phyloP scores from a whole-genome alignment of 257 asterid species.

The Penstemon eatonii region DNA sequence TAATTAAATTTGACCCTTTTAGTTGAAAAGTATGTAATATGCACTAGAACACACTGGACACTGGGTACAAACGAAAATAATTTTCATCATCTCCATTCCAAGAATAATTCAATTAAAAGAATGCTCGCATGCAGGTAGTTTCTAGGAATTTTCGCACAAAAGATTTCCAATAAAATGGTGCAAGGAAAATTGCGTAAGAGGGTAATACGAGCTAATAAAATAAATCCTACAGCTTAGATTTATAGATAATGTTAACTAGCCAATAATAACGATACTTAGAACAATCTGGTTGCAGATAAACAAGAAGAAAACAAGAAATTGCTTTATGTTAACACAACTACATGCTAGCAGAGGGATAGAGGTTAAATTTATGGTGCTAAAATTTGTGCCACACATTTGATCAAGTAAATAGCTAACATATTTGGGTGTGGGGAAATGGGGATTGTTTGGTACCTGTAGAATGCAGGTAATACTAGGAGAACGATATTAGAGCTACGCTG shows the following conservation, averaged over 20 bases:
- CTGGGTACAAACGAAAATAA: background rate
- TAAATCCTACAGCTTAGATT: background rate
- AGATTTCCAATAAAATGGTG: slow-evolving; percentile 5
- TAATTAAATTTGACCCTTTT: background rate
- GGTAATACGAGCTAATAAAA: background rate
- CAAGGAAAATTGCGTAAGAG: background rate
- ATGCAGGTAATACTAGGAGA: background rate
- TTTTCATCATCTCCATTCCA: background rate
- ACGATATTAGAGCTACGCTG: background rate
- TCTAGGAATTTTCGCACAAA: background rate
- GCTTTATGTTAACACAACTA: background rate
- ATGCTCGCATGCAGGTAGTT: slow-evolving; percentile 7
- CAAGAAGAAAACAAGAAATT: background rate
- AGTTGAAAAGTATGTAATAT: background rate
- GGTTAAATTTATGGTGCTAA: background rate
- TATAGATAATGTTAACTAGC: background rate
- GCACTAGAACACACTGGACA: background rate
- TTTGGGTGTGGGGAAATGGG: background rate
- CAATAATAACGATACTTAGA: background rate
- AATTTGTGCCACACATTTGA: background rate
- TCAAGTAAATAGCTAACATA: background rate
- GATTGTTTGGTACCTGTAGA: background rate
- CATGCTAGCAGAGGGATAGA: background rate
- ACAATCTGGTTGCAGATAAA: background rate
- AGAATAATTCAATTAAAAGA: background rate